Conservation (phyloP, 108 stramenopile genomes). For the Cyclotella cryptica region DNA sequence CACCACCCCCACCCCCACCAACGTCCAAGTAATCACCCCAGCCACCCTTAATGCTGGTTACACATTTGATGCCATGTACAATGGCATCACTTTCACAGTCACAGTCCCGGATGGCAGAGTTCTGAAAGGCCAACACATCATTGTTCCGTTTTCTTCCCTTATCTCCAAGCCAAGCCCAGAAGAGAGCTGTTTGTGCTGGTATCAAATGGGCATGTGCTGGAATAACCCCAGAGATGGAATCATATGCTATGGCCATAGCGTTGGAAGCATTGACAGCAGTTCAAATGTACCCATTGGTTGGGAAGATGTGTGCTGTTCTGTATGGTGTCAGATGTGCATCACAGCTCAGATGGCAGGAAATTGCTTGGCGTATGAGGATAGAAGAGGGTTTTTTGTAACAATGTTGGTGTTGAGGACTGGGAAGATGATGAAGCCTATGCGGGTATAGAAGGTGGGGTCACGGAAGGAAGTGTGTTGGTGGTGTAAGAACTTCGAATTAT, state of each 20-base stretch:
- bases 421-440: conserved; percentile 52
- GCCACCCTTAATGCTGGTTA: conserved; percentile 52
- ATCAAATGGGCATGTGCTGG: conserved; percentile 25
- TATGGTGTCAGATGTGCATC: conserved; percentile 76
- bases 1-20: conserved; percentile 13
- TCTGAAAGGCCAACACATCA: conserved; percentile 48
- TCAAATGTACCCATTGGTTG: conserved; percentile 50
- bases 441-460: conserved; percentile 23
- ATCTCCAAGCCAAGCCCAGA: conserved; percentile 31
- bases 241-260: conserved; percentile 17
- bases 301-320: conserved; percentile 79
- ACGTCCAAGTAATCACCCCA: conserved; percentile 54
- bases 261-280: conserved; percentile 8
- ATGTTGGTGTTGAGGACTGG: conserved; percentile 65
- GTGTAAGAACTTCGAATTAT: not conserved
- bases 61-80: conserved; percentile 51
- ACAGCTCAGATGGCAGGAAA: conserved; percentile 81
- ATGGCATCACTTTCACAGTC: conserved; percentile 52
- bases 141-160: conserved; percentile 32
- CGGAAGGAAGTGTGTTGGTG: conserved; percentile 40
- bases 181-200: conserved; percentile 39
- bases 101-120: conserved; percentile 63
- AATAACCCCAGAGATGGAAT: conserved; percentile 29
- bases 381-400: conserved; percentile 64
- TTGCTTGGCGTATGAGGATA: conserved; percentile 83